Percentiles rank a stretch among this genome's conserved stretches.
These are phyloP conservation scores for Phlegmacium glaucopus DNA, from an alignment of 768 basidiomycete species.

Conservation along the genomic window DNA sequence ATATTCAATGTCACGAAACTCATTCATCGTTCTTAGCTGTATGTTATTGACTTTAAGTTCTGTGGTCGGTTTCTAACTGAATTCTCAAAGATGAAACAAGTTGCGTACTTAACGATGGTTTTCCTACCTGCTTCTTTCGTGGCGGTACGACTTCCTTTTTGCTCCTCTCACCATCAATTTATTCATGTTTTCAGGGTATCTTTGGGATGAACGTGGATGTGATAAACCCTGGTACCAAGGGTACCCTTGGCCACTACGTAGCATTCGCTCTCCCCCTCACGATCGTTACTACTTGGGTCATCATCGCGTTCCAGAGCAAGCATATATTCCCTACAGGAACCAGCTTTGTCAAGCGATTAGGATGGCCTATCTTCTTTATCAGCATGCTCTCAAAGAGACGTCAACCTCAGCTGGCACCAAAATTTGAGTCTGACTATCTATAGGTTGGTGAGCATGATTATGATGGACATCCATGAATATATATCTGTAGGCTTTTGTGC, in stretches of 20 bases:
- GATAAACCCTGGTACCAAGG: slow-evolving; percentile 24
- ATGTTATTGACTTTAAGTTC: slow-evolving; percentile 5
- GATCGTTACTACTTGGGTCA: slow-evolving; percentile 39
- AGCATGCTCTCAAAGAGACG: too few species aligned
- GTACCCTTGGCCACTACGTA: slow-evolving; percentile 36
- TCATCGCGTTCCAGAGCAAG: slow-evolving; percentile 39
- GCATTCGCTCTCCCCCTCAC: slow-evolving; percentile 39
- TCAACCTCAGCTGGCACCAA: background rate
- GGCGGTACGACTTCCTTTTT: slow-evolving; percentile 19
- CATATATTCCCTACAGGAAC: slow-evolving; percentile 1
- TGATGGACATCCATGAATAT: too few species aligned
- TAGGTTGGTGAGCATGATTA: too few species aligned
- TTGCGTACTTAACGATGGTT: slow-evolving; percentile 50
- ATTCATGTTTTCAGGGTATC: slow-evolving; percentile 27
- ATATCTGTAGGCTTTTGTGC: too few species aligned
- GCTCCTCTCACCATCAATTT: background rate
- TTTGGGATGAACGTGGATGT: slow-evolving; percentile 49
- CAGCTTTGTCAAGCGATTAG: slow-evolving; percentile 5
- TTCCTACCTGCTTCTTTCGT: slow-evolving; percentile 48
- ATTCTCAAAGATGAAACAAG: slow-evolving; percentile 36
- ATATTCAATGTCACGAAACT: background rate
- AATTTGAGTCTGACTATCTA: background rate
- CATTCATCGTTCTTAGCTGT: slow-evolving; percentile 13
- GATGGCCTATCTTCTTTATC: slow-evolving; percentile 11
- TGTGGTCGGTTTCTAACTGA: background rate